Percentiles rank a stretch among this genome's conserved stretches.
Evolutionary conservation across 148 eudicot species (phyloP).

Genomic region (Pouteria glomerata): DNA sequence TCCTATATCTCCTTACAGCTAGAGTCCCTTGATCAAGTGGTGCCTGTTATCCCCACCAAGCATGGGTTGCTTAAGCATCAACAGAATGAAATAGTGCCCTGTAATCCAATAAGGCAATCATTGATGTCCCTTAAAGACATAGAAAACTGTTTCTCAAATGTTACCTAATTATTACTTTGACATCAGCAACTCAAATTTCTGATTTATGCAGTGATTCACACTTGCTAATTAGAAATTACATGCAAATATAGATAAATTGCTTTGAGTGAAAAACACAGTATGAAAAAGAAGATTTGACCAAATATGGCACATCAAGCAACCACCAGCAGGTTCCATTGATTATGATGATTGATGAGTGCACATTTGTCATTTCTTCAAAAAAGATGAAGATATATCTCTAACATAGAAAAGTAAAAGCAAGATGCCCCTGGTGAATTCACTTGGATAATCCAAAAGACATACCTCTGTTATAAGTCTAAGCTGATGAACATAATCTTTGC

Average conservation of each 20-base stretch:
- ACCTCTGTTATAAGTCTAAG: conserved; percentile 83
- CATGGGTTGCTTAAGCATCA: no score
- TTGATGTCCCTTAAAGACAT: background rate
- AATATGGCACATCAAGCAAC: background rate
- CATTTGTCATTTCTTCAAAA: no score
- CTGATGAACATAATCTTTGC: conserved; percentile 81
- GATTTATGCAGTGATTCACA: background rate
- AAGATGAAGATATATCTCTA: background rate
- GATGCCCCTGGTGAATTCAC: background rate
- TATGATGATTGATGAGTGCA: no score
- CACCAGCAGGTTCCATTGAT: background rate
- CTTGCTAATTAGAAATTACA: background rate
- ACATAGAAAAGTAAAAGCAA: background rate
- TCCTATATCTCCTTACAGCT: no score
- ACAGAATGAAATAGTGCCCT: background rate
- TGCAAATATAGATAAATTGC: no score
- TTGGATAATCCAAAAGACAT: conserved; percentile 9
- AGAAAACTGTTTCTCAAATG: background rate
- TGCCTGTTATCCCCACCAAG: no score
- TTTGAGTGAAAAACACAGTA: background rate
- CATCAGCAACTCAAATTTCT: background rate
- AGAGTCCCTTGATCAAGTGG: no score
- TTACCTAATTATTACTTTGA: background rate
- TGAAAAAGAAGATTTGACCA: background rate
- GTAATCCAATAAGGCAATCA: background rate